phyloP scores from a whole-genome alignment of 805 yeast species.

The Saturnispora dispora region DNA sequence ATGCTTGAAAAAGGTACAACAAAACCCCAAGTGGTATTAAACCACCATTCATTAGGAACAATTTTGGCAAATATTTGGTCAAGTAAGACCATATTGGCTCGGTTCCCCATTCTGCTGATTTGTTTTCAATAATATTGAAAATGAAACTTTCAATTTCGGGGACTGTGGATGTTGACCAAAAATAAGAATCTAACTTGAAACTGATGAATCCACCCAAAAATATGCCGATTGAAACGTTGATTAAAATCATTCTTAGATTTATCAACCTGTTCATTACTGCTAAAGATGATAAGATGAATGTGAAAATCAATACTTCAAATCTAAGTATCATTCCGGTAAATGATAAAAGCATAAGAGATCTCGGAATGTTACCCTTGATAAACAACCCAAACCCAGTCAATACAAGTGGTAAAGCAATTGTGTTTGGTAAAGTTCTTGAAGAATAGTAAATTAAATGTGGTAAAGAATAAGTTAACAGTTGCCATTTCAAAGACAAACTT shows the following conservation, averaged over 20 bases:
- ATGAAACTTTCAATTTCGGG: constrained; percentile 72
- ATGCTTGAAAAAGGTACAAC: neutral
- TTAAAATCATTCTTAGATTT: constrained; percentile 19
- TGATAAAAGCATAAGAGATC: constrained; percentile 45
- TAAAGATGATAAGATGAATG: constrained; percentile 34
- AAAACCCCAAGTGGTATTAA: constrained; percentile 1
- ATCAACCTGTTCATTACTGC: neutral
- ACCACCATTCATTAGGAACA: constrained; percentile 26
- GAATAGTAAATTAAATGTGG: constrained; percentile 76
- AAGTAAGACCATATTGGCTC: constrained; percentile 71
- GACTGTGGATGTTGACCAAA: constrained; percentile 49
- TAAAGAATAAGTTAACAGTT: constrained; percentile 49
- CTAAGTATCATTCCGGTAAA: constrained; percentile 64
- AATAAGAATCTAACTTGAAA: constrained; percentile 54
- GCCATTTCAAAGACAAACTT: constrained; percentile 1
- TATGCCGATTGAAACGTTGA: constrained; percentile 32
- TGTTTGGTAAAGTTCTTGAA: constrained; percentile 85
- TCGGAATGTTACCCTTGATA: constrained; percentile 38
- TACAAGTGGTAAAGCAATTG: constrained; percentile 68
- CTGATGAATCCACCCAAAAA: constrained; percentile 43
- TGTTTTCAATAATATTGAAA: constrained; percentile 71
- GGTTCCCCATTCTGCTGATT: constrained; percentile 73
- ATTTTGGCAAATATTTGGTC: constrained; percentile 37
- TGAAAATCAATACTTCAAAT: constrained; percentile 55
- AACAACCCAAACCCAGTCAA: constrained; percentile 44